Evolutionary conservation across 78 protist genomes (phyloP).

Genomic region (Planoprotostelium fungivorum): DNA sequence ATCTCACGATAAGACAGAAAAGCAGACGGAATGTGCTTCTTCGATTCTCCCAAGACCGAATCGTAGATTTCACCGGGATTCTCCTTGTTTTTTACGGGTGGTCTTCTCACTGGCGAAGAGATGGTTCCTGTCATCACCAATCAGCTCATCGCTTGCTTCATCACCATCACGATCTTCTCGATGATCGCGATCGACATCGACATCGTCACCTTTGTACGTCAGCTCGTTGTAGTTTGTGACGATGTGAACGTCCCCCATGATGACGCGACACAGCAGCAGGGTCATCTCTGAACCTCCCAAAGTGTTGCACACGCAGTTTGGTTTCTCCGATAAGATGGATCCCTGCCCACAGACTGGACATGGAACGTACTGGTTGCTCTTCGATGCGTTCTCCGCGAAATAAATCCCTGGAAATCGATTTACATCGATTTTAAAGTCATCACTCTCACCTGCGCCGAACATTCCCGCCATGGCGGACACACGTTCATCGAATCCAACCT

Average conservation of each 20-base stretch:
- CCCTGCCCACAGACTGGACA: slow-evolving; percentile 2
- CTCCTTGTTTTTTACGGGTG: background rate
- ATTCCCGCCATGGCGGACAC: background rate
- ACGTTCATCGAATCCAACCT: slow-evolving; percentile 11
- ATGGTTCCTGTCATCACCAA: background rate
- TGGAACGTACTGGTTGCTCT: slow-evolving; percentile 14
- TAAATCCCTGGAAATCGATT: background rate
- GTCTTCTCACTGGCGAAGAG: background rate
- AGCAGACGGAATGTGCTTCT: background rate
- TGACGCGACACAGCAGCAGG: background rate
- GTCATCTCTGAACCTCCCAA: background rate
- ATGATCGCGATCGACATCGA: background rate
- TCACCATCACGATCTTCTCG: background rate
- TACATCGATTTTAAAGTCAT: background rate
- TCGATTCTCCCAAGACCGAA: slow-evolving; percentile 2
- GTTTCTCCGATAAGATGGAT: background rate
- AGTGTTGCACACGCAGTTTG: background rate
- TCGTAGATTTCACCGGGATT: background rate
- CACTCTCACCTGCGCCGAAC: slow-evolving; percentile 11
- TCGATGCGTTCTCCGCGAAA: slow-evolving; percentile 16
- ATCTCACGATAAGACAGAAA: background rate
- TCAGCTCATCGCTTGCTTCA: no score
- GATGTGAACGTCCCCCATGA: background rate
- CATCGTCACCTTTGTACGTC: background rate
- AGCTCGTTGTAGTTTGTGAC: background rate